Conservation (phyloP, 2,329 filamentous ascomycete genomes). For the Aspergillus bombycis region DNA sequence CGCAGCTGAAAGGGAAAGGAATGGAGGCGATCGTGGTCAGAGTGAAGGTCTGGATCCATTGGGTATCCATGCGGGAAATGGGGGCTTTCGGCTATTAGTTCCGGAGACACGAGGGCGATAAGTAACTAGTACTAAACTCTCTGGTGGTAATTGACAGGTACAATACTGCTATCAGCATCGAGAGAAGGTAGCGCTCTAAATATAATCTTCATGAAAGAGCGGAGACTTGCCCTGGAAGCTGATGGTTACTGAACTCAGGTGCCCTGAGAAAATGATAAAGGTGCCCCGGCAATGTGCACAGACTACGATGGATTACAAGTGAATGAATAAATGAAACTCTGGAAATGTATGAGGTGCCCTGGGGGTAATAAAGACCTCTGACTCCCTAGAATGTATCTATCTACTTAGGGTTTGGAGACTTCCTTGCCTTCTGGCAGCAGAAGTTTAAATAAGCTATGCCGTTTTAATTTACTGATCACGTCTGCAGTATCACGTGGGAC, state of each 20-base stretch:
- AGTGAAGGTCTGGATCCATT: slow-evolving; percentile 8
- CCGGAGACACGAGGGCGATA: neutral
- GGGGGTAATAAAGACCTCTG: neutral
- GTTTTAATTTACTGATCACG: neutral
- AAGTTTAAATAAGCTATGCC: neutral
- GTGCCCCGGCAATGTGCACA: neutral
- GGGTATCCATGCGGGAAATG: slow-evolving; percentile 15
- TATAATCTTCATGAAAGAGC: neutral
- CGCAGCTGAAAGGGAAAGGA: neutral
- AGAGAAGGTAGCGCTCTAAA: neutral
- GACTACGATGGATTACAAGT: neutral
- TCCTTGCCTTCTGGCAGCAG: neutral
- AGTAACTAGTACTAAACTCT: neutral
- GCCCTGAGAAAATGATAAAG: neutral
- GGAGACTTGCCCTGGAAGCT: neutral
- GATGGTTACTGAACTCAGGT: neutral
- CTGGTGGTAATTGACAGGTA: neutral
- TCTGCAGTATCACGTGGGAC: neutral
- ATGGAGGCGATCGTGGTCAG: neutral
- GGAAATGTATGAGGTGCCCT: neutral
- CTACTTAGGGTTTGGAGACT: neutral
- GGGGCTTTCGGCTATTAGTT: neutral
- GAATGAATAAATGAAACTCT: neutral
- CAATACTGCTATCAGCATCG: neutral
- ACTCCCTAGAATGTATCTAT: neutral